Base-by-base conservation (phyloP, 805 yeast genomes). In the Pichia scutulata region DNA sequence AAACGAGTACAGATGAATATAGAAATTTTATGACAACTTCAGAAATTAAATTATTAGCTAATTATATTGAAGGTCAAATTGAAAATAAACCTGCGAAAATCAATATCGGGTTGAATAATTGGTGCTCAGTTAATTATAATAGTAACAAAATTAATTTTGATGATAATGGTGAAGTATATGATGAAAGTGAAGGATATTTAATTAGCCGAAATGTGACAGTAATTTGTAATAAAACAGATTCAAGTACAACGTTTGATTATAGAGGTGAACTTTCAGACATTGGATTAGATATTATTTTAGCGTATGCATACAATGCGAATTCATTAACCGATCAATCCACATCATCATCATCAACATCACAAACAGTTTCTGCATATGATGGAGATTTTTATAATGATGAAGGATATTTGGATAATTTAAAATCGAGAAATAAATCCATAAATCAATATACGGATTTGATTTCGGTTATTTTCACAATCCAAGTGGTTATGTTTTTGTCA, bases 81-180 rank as follows among this genome's bases (percentile, higher is more conserved):
- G 64, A 65, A 7, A 52, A 58, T 26, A 75, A 80, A 1, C 82
- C 84, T 1, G 81, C 79, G 57, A 72, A 65, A 51, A 68, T 77
- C 6, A 54, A 67, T 12, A 66, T 73, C 0, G 65, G 72, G 7
- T 46, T 76, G 4, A 67, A 72, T 69, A 60, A 65, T 46, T 75
- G 76, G 71, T 77, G 82, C 56, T 68, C 63, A 47, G 78, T 76
- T 1, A 63, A 61, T 47, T 73, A 71, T 53, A 66, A 67, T 19
- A 24, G 36, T 49, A 52, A 43, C 19, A 53, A 53, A 24, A 16
- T 42, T 10, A 25, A 13, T 16, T 39, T 24, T 12, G 19, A 40
- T 7, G 41, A 43, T 3, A 42, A 51, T 13, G 48, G 57, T 18
- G 22, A 44, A 7, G 12, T 46, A 3, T 14, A 41, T 23, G 28